A percentile compares a stretch with the other conserved stretches of the same genome.
Evolutionary conservation across 768 basidiomycete genomes (phyloP).

Genomic region (Tricholoma flavovirens): DNA sequence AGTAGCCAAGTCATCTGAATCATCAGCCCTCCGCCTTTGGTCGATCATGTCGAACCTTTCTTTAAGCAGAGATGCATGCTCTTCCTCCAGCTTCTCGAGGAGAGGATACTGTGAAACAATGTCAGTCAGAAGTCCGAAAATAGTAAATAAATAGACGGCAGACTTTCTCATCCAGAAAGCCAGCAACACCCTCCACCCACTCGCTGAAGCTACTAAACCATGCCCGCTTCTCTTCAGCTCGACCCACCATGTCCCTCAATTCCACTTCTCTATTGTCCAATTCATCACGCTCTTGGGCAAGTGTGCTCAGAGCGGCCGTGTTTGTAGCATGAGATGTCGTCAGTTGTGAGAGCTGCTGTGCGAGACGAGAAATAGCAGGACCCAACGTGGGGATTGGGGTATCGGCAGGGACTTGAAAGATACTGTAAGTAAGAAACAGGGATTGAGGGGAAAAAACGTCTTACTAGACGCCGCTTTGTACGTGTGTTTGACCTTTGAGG

Average conservation of each 20-base stretch:
- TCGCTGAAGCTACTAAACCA: constrained; percentile 79
- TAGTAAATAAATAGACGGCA: background rate
- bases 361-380: constrained; percentile 54
- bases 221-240: constrained; percentile 70
- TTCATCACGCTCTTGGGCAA: constrained; percentile 59
- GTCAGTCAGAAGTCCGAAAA: background rate
- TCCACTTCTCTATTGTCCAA: constrained; percentile 66
- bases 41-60: constrained; percentile 69
- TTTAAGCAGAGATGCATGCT: constrained; percentile 63
- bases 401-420: constrained; percentile 53
- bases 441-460: constrained; percentile 12
- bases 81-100: constrained; percentile 74
- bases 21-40: constrained; percentile 66
- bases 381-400: constrained; percentile 61
- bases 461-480: constrained; percentile 74
- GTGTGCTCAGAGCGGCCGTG: constrained; percentile 45
- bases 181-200: constrained; percentile 77
- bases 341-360: constrained; percentile 52
- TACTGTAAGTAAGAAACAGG: constrained; percentile 7
- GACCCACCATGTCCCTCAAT: constrained; percentile 67
- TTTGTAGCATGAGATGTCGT: constrained; percentile 65
- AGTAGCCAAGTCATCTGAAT: constrained; percentile 71
- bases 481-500: constrained; percentile 40
- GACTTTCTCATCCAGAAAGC: constrained; percentile 85
- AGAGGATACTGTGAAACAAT: constrained; percentile 55